Percentiles rank a stretch among this genome's conserved stretches.
Conservation (phyloP, 495 filamentous ascomycete genomes). For the Platismatia glauca region DNA sequence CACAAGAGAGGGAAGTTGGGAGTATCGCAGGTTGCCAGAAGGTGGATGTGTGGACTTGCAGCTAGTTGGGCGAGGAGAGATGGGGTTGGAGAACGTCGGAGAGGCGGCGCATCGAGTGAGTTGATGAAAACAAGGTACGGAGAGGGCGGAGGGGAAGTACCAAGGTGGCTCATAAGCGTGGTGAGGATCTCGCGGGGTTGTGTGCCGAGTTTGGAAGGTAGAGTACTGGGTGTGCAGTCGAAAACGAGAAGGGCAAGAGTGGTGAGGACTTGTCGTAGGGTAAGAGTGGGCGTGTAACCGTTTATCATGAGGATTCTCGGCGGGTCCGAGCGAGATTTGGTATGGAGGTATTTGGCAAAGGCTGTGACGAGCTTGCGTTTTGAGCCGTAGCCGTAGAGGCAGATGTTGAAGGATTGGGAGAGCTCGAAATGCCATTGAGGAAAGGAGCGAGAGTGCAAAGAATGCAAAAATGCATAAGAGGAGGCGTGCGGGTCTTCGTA, state of each 20-base stretch:
- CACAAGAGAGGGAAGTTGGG: conserved; percentile 82
- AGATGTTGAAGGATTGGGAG: conserved; percentile 78
- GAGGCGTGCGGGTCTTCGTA: conserved; percentile 61
- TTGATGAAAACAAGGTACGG: conserved; percentile 66
- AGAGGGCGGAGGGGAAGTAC: conserved; percentile 33
- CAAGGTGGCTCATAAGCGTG: conserved; percentile 51
- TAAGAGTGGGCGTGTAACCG: conserved; percentile 70
- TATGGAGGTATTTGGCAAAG: conserved; percentile 67
- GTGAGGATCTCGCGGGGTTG: conserved; percentile 59
- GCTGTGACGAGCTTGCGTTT: conserved; percentile 67
- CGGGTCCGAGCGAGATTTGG: conserved; percentile 28
- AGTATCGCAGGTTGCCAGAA: conserved; percentile 77
- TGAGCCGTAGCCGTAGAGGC: conserved; percentile 86
- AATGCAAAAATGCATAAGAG: conserved; percentile 62
- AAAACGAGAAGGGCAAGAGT: conserved; percentile 60
- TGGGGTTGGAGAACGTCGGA: conserved; percentile 64
- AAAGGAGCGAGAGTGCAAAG: conserved; percentile 72
- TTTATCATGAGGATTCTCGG: conserved; percentile 76
- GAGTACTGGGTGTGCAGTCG: conserved; percentile 35
- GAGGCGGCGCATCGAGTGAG: conserved; percentile 69
- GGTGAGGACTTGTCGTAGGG: conserved; percentile 68
- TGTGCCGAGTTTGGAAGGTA: conserved; percentile 47
- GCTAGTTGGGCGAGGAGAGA: conserved; percentile 66
- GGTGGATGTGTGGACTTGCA: conserved; percentile 59
- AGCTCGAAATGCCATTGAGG: conserved; percentile 92